phyloP scores from a whole-genome alignment of 2,329 filamentous ascomycete species.

The Sclerotinia subarctica region DNA sequence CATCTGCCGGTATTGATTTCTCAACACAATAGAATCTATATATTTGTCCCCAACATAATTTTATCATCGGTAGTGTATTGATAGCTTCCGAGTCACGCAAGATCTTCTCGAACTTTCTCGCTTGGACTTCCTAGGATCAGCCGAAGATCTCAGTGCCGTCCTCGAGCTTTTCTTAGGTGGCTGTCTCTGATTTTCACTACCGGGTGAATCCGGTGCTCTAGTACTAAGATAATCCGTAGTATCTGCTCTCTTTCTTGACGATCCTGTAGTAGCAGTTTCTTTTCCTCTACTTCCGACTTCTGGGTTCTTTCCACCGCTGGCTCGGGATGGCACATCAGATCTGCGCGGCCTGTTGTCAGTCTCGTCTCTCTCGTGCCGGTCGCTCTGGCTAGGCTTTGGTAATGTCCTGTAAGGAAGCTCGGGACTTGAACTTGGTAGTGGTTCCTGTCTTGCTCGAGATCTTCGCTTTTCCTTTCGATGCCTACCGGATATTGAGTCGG shows the following conservation, averaged over 20 bases:
- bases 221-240: neutral
- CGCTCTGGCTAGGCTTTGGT: neutral
- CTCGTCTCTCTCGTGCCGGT: neutral
- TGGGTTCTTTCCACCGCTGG: neutral
- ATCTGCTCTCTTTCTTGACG: neutral
- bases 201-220: neutral
- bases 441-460: neutral
- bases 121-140: neutral
- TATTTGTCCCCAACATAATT: neutral
- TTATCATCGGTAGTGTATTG: neutral
- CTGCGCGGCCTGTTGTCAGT: neutral
- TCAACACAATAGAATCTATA: no score
- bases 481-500: no score
- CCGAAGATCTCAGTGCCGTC: neutral
- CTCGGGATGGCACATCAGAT: neutral
- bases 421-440: neutral
- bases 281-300: neutral
- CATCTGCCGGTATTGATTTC: no score
- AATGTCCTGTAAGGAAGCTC: neutral
- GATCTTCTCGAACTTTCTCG: neutral
- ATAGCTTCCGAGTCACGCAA: no score
- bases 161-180: neutral
- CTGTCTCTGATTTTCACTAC: neutral
- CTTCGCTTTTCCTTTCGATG: neutral
- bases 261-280: no score